Evolutionary conservation across 305 asterid genomes (phyloP), one percentile per base, ranked within the genome.

Genomic region (Solanum hybrid): DNA sequence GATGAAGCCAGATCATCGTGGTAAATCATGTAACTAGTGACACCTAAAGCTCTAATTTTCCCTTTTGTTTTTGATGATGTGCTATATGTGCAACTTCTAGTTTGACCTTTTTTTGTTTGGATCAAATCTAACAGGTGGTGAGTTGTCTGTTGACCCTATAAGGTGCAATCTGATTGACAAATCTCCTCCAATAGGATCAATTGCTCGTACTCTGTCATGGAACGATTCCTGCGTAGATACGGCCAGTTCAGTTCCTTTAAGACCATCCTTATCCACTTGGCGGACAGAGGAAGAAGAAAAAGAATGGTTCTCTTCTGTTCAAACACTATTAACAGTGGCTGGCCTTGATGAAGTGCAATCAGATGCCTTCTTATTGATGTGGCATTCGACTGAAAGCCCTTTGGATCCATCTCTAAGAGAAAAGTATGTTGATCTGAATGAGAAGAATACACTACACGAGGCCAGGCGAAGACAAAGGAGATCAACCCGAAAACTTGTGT

Each of bases 131-230:
- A 80, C 95, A 96, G 98, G 96, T 80, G 90, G 73, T 13, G 95
- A 92, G 90, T 89, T 92, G 90, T 92, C 92, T 29, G 92, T 29
- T 57, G 92, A 91, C 89, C 86, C 90, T 33, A 36, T 91, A 14
- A 92, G 92, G 91, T 95, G 94, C 89, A 95, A 94, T 92, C 93
- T 95, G 92, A 96, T 96, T 51, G 98, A 94, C 93, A 96, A 96
- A 90, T 97, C 99, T 77, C 98, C 99, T 11, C 98, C 96, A 4
- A 96, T 97, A 90, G 99, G 99, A 89, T 96, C 99, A 84, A 92
- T 97, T 64, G 93, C 99, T 10, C 98, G 98, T 22, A 93, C 98
- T 86, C 94, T 96, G 34, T 92, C 97, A 91, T 94, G 95, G 96
- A 95, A 96, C 1, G 96, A 95, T 82, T 92, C 95, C 67, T 93